Evolutionary conservation across 139 green algal species (phyloP), one percentile per base, ranked within the genome.

Genomic region (Eudorina sp.): DNA sequence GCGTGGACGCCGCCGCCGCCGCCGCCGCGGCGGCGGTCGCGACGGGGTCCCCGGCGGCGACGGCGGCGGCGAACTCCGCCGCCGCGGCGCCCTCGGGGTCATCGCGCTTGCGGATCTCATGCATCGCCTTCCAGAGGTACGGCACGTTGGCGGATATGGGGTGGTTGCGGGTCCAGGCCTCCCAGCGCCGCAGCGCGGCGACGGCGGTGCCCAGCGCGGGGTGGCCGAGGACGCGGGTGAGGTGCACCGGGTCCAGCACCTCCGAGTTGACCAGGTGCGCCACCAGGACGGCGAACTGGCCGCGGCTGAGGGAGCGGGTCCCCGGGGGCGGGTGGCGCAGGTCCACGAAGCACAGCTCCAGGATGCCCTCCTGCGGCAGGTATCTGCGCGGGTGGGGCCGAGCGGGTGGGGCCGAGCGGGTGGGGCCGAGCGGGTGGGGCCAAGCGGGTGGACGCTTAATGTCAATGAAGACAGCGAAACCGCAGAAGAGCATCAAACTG

Each of bases 301-400:
- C 13, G 29, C 74, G 53, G 68, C 48, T 81, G 34, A 92, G 70
- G 14, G 75, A 23, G 31, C 23, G 43, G 3, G 85, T 81, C 25
- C 41, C 80, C 45, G 31, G 8, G 8, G 89, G 88, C 23, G 93
- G 55, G 2, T 87, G 86, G 27, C 90, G 82, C 60, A 94, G 72
- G 86, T 94, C 92, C 21, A 92, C 90, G 78, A 94, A 94, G 23
- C 62, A 72, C 40, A 94, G 43, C 72, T 93, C 79, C 87, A 90
- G 53, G n/a, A 87, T 82, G 48, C 83, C 83, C 45, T 83, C 83
- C 41, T 62, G 68, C 8, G 89, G 77, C 21, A 90, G 53, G 48
- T 70, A 77, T 64, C 83, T 74, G 27, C 38, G 72, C 2, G 41
- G 41, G 40, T n/a, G n/a, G n/a, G n/a, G n/a, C n/a, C n/a, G n/a